These are phyloP conservation scores for Neoascochyta sp. DNA, from an alignment of 2,329 filamentous ascomycete genomes.

Conservation along the genomic window DNA sequence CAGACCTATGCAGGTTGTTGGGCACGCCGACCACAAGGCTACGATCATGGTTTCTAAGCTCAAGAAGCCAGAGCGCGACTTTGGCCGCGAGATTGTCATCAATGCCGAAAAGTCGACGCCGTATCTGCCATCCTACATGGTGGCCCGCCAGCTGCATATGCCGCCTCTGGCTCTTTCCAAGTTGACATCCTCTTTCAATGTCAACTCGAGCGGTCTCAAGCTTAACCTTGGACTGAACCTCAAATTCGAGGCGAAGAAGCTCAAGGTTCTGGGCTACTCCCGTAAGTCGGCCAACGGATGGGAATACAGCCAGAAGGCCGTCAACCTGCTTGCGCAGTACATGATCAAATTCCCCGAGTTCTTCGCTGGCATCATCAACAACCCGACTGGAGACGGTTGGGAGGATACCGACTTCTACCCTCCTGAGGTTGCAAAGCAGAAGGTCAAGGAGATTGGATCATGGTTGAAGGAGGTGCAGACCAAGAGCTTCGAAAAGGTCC, in stretches of 20 bases:
- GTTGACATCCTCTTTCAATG: conserved; percentile 89
- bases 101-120: conserved; percentile 66
- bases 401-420: conserved; percentile 83
- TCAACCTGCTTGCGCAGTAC: conserved; percentile 77
- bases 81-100: conserved; percentile 69
- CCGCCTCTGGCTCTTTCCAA: conserved; percentile 89
- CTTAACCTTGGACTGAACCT: conserved; percentile 92
- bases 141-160: conserved; percentile 75
- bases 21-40: conserved; percentile 70
- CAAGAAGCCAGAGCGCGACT: conserved; percentile 73
- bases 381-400: conserved; percentile 81
- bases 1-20: conserved; percentile 76
- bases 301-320: conserved; percentile 88
- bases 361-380: conserved; percentile 79
- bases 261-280: conserved; percentile 94
- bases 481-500: conserved; percentile 91
- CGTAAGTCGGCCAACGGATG: conserved; percentile 81
- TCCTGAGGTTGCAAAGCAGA: conserved; percentile 65
- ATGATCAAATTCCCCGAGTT: conserved; percentile 96
- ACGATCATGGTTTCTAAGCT: conserved; percentile 73
- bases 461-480: conserved; percentile 92
- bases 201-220: conserved; percentile 75
- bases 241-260: conserved; percentile 93
- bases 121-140: conserved; percentile 84
- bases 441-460: conserved; percentile 87